phyloP scores from a whole-genome alignment of 371 early-diverging fungal species.

The Zopfochytrium polystomum region DNA sequence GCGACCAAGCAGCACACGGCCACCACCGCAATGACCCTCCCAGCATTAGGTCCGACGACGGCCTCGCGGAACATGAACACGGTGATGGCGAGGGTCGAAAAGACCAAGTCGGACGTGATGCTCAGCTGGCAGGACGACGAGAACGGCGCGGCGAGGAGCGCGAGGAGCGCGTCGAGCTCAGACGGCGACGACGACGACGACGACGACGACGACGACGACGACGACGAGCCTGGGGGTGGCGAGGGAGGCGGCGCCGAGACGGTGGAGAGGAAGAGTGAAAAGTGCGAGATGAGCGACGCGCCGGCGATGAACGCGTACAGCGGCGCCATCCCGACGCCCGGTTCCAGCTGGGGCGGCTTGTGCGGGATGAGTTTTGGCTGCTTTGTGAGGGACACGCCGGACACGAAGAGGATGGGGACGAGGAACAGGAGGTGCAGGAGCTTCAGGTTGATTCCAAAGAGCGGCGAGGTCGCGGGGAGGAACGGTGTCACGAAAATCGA shows the following conservation, averaged over 20 bases:
- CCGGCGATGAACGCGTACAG: conserved; percentile 24
- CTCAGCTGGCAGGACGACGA: conserved; percentile 23
- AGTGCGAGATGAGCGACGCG: conserved; percentile 15
- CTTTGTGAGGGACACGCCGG: conserved; percentile 11
- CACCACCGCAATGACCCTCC: background rate
- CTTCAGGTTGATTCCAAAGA: conserved; percentile 22
- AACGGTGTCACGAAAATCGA: conserved; percentile 18
- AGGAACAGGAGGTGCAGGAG: conserved; percentile 23
- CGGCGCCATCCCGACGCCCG: conserved; percentile 2
- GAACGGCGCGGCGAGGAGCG: conserved; percentile 2
- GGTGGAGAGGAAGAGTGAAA: conserved; percentile 4
- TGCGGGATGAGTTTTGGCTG: conserved; percentile 6
- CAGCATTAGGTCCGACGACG: conserved; percentile 3
- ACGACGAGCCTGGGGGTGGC: too few relatives aligned
- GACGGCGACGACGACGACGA: too few relatives aligned
- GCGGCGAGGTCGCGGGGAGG: conserved; percentile 9
- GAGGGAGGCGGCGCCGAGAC: background rate
- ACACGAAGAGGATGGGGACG: conserved; percentile 20
- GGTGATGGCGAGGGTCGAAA: conserved; percentile 15
- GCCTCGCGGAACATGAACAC: conserved; percentile 22
- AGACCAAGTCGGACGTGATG: conserved; percentile 30
- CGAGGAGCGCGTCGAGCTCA: too few relatives aligned
- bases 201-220: too few relatives aligned
- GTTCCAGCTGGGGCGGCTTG: too few relatives aligned
- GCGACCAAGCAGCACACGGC: conserved; percentile 4